phyloP scores from a whole-genome alignment of 2,329 filamentous ascomycete genomes.

The Ophiocordyceps camponoti-floridani region DNA sequence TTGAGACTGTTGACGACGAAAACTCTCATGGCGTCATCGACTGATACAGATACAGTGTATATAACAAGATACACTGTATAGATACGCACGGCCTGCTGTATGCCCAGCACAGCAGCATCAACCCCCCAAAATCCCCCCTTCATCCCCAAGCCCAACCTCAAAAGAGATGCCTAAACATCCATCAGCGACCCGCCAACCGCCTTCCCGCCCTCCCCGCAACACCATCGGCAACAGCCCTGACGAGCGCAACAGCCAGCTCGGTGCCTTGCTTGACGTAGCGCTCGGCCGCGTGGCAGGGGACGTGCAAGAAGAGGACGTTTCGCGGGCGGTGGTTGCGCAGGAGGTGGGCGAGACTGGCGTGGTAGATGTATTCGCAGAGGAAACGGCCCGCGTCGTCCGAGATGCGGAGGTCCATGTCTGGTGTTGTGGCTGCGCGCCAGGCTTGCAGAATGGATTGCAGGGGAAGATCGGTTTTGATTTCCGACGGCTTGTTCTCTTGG shows the following conservation, averaged over 20 bases:
- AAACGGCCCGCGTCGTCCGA: slow-evolving; percentile 57
- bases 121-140: not conserved
- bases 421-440: slow-evolving; percentile 28
- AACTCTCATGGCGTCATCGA: too few relatives aligned
- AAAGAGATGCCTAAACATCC: not conserved
- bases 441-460: slow-evolving; percentile 38
- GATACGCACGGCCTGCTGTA: not conserved
- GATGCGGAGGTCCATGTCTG: slow-evolving; percentile 30
- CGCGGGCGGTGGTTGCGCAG: slow-evolving; percentile 25
- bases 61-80: not conserved
- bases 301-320: slow-evolving; percentile 53
- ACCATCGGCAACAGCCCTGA: slow-evolving; percentile 34
- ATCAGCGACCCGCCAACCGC: not conserved
- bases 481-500: slow-evolving; percentile 21
- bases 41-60: not conserved
- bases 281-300: slow-evolving; percentile 41
- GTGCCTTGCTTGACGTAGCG: slow-evolving; percentile 27
- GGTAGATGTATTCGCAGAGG: slow-evolving; percentile 67
- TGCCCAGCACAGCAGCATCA: not conserved
- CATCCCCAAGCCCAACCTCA: not conserved
- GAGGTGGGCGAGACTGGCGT: slow-evolving; percentile 44
- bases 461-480: slow-evolving; percentile 39
- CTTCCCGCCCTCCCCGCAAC: too few relatives aligned
- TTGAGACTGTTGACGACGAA: not conserved
- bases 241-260: slow-evolving; percentile 33